Base-by-base conservation (phyloP, 176 grass and related monocot species). In the Aegilops tauschii region DNA sequence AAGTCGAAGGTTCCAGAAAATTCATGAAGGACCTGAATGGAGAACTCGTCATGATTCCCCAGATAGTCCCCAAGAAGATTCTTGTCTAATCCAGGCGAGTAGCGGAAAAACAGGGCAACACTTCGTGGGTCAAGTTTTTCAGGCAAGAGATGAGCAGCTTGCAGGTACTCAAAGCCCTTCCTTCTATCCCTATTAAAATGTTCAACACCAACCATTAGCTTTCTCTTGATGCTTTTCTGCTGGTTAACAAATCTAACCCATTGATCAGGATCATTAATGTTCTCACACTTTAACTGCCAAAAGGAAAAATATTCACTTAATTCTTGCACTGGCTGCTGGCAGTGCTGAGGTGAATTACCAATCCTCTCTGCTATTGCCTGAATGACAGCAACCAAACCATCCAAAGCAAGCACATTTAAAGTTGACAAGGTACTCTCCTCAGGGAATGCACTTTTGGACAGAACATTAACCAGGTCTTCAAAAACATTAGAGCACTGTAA, bases 1-100 rank as follows among this genome's bases (percentile, higher is more conserved):
- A 97, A 97, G 80, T 97, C 92, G 79, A 97, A 97, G 31, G 90
- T 97, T 70, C 81, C 81, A 69, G 92, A 81, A 73, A 97, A 97
- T 92, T 97, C 95, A 68, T 94, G 77, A 77, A 97, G 92, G 5
- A 94, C 95, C 13, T 65, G 83, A 50, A 97, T 92, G 54, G 83
- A 97, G 83, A 97, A 97, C 14, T 92, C 90, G 74, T 97, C 95
- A 75, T 97, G 95, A 69, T 94, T 86, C n/a, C 95, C 95, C 86
- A 97, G 87, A 74, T 92, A 94, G 18, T 97, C 95, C 27, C 95
- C 95, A 65, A 97, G 83, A 84, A 97, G 88, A 65, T 90, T 94
- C 77, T 97, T 97, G 84, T 97, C 95, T 34, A 97, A 82, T 12
- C 95, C 95, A 87, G 90, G 84, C 28, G 90, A 89, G 88, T 87